Evolutionary conservation across 176 grass and related monocot genomes (phyloP).

Genomic region (Bromus sterilis): DNA sequence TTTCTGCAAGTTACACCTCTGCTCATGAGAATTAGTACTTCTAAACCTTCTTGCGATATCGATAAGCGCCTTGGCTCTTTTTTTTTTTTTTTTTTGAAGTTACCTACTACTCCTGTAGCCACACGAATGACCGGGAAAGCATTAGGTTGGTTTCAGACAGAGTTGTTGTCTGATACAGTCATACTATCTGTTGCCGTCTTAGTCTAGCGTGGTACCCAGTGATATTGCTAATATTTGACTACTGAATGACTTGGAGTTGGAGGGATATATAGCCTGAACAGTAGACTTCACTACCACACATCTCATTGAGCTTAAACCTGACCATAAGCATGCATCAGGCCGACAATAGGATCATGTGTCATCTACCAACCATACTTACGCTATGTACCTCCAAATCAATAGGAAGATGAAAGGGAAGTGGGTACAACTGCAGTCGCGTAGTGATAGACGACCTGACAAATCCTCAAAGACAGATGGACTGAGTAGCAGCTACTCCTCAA

Average conservation of each 20-base stretch:
- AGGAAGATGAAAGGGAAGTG: not conserved
- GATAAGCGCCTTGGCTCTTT: not conserved
- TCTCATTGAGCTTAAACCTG: not conserved
- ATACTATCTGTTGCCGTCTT: not conserved
- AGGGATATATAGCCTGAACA: not conserved
- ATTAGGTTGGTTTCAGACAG: not conserved
- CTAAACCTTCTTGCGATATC: not conserved
- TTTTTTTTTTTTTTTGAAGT: no score
- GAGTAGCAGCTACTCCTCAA: not conserved
- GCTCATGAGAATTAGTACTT: not conserved
- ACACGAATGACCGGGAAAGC: not conserved
- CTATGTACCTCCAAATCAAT: not conserved
- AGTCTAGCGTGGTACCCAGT: not conserved
- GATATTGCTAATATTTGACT: not conserved
- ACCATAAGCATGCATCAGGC: not conserved
- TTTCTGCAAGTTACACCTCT: not conserved
- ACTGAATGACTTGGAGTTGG: not conserved
- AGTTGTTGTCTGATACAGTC: not conserved
- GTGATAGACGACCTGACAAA: conserved; percentile 14
- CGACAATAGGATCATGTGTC: not conserved
- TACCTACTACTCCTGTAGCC: no score
- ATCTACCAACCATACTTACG: not conserved
- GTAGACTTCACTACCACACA: not conserved
- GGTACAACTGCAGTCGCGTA: not conserved
- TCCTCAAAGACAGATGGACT: not conserved